Conservation (phyloP, 2,329 filamentous ascomycete genomes). For the Fusarium sp. region DNA sequence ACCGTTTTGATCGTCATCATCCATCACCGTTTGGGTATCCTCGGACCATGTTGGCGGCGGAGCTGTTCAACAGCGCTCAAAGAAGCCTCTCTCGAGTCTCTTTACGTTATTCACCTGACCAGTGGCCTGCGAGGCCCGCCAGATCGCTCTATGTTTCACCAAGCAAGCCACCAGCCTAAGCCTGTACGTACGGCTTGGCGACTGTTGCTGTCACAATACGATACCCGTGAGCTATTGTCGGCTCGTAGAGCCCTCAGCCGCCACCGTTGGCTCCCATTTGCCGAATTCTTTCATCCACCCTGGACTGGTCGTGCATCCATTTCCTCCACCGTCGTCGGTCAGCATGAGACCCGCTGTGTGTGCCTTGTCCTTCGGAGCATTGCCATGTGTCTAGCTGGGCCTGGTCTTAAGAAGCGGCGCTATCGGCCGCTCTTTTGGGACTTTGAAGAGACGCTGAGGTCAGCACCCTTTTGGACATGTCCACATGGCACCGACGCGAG, state of each 20-base stretch:
- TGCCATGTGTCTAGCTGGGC: constrained; percentile 26
- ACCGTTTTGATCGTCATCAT: constrained; percentile 7
- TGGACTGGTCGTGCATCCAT: neutral
- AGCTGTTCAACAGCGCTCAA: neutral
- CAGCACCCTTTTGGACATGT: constrained; percentile 31
- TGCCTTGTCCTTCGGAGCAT: neutral
- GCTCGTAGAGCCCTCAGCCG: constrained; percentile 24
- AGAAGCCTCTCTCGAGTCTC: neutral
- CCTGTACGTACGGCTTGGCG: constrained; percentile 10
- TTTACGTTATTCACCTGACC: neutral
- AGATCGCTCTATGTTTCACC: neutral
- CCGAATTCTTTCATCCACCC: neutral
- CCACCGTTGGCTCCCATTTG: constrained; percentile 19
- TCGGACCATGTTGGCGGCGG: neutral
- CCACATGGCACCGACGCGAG: constrained; percentile 24
- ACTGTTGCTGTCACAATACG: constrained; percentile 27
- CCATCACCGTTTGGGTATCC: constrained; percentile 8
- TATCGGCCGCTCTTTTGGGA: constrained; percentile 14
- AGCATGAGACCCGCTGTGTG: neutral
- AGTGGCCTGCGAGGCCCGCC: neutral
- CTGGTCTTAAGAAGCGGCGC: constrained; percentile 13
- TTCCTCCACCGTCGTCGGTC: constrained; percentile 3
- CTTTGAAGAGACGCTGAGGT: constrained; percentile 26
- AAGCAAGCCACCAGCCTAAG: constrained; percentile 8
- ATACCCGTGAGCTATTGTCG: constrained; percentile 28